Evolutionary conservation across 495 filamentous ascomycete genomes (phyloP).

Genomic region (Bacidia rubella): DNA sequence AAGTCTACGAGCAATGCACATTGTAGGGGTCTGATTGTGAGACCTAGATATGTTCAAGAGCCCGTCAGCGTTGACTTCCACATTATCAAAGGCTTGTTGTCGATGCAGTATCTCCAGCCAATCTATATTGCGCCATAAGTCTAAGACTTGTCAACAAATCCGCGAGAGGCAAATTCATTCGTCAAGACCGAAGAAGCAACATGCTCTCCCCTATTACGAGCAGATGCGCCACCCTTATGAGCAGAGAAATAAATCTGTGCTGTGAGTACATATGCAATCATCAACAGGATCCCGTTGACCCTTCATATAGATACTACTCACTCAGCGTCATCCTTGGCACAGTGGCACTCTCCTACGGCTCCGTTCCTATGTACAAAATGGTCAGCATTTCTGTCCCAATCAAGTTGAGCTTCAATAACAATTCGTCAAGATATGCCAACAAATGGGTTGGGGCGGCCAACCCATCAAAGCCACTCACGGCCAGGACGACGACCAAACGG

Average conservation of each 20-base stretch:
- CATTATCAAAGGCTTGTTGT: no score
- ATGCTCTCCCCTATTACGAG: slow-evolving; percentile 17
- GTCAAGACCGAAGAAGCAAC: slow-evolving; percentile 11
- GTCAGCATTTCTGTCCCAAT: slow-evolving; percentile 30
- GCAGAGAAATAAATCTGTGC: slow-evolving; percentile 14
- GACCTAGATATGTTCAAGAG: no score
- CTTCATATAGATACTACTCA: slow-evolving; percentile 54
- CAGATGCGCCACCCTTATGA: slow-evolving; percentile 15
- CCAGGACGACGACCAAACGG: slow-evolving; percentile 48
- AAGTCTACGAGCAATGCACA: no score
- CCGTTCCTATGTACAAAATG: slow-evolving; percentile 97
- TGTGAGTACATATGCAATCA: not conserved
- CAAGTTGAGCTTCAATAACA: slow-evolving; percentile 2
- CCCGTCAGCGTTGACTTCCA: no score
- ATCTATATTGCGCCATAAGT: no score
- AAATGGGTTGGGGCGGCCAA: slow-evolving; percentile 89
- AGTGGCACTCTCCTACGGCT: slow-evolving; percentile 84
- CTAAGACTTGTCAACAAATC: not conserved
- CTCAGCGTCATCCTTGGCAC: slow-evolving; percentile 80
- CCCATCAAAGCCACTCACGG: slow-evolving; percentile 72
- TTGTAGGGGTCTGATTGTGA: no score
- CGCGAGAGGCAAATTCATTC: not conserved
- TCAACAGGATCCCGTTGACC: not conserved
- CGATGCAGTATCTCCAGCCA: no score
- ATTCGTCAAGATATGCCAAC: slow-evolving; percentile 98